Conservation (phyloP, 2,329 filamentous ascomycete species). For the Tolypocladium tundrense region DNA sequence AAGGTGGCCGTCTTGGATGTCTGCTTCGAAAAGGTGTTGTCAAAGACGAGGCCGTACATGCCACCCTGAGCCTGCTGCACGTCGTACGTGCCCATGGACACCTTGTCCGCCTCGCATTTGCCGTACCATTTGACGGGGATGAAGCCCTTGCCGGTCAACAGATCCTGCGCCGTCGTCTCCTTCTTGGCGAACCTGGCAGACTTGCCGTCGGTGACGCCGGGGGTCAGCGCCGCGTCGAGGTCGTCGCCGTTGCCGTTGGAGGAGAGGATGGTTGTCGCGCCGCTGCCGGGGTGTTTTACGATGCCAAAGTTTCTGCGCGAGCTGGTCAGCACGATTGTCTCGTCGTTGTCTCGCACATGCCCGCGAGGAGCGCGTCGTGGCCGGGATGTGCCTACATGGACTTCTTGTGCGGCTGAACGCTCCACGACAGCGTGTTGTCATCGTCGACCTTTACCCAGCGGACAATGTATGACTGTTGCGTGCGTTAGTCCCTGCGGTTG, state of each 20-base stretch:
- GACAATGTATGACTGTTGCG: slow-evolving; percentile 83
- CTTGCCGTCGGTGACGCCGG: slow-evolving; percentile 33
- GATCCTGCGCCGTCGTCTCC: slow-evolving; percentile 52
- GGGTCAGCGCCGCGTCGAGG: slow-evolving; percentile 31
- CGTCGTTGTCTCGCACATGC: neutral
- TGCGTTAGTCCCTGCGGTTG: slow-evolving; percentile 8
- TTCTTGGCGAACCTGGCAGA: slow-evolving; percentile 40
- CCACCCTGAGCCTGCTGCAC: slow-evolving; percentile 65
- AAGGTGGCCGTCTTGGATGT: slow-evolving; percentile 92
- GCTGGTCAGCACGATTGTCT: slow-evolving; percentile 7
- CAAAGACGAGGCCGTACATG: slow-evolving; percentile 94
- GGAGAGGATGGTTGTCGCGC: slow-evolving; percentile 36
- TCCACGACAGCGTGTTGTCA: slow-evolving; percentile 93
- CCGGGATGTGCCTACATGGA: slow-evolving; percentile 51
- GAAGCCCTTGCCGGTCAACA: slow-evolving; percentile 57
- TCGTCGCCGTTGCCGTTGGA: slow-evolving; percentile 32
- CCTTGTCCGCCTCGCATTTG: slow-evolving; percentile 93
- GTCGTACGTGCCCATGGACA: slow-evolving; percentile 81
- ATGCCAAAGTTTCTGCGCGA: slow-evolving; percentile 75
- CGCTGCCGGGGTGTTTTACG: slow-evolving; percentile 86
- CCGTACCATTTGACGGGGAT: slow-evolving; percentile 74
- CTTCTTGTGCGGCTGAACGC: slow-evolving; percentile 94
- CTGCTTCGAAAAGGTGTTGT: slow-evolving; percentile 97
- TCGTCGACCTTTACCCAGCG: slow-evolving; percentile 92
- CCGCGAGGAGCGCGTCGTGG: neutral